Percentiles rank a stretch among this genome's conserved stretches.
phyloP scores from a whole-genome alignment of 2,329 filamentous ascomycete genomes.

The Talaromyces amestolkiae region DNA sequence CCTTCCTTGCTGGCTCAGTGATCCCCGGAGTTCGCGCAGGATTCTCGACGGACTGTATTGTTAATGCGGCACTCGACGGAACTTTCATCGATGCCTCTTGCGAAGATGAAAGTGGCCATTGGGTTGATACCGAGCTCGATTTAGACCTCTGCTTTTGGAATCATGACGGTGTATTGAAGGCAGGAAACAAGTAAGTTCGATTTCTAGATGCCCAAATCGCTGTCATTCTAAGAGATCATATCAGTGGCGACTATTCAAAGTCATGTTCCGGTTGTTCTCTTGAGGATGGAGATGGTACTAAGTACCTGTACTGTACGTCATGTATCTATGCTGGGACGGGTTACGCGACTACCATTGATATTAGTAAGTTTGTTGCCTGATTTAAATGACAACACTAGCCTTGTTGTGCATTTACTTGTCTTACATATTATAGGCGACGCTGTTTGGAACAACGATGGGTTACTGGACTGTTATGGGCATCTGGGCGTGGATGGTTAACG shows the following conservation, averaged over 20 bases:
- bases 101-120: no score
- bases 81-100: no score
- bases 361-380: not conserved
- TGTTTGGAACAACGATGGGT: not conserved
- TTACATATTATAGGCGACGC: not conserved
- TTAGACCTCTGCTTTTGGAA: not conserved
- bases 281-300: not conserved
- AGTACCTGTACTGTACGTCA: not conserved
- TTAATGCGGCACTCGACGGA: no score
- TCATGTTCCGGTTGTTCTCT: not conserved
- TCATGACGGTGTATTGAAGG: not conserved
- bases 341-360: not conserved
- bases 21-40: not conserved
- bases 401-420: no score
- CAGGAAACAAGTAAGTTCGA: not conserved
- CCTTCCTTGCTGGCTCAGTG: not conserved
- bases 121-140: not conserved
- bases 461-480: not conserved
- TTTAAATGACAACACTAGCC: no score
- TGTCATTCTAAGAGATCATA: not conserved
- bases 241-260: not conserved
- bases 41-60: not conserved
- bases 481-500: not conserved
- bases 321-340: not conserved
- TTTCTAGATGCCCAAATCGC: not conserved